A percentile compares a stretch with the other conserved stretches of the same genome.
phyloP scores from a whole-genome alignment of 176 grass and related monocot genomes.

The Cenchrus fungigraminus region DNA sequence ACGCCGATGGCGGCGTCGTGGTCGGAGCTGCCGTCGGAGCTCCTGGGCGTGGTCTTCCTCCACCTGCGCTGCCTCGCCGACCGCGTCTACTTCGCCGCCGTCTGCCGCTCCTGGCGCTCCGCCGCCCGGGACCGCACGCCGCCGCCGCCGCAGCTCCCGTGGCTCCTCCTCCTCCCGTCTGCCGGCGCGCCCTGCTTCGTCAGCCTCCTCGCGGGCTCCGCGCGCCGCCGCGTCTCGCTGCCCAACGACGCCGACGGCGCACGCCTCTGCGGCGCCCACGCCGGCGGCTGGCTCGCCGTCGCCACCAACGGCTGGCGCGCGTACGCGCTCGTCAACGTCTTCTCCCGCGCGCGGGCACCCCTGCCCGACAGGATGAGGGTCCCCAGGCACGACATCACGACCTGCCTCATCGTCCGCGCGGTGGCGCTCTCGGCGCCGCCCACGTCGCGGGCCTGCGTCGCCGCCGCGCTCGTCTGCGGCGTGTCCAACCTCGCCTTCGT shows the following conservation, averaged over 20 bases:
- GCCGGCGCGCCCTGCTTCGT: not conserved
- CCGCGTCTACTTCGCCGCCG: not conserved
- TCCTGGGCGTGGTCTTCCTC: not conserved
- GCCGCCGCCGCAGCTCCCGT: not conserved
- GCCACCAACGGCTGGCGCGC: constrained; percentile 1
- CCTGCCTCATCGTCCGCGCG: not conserved
- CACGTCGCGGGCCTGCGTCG: not conserved
- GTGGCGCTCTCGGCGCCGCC: constrained; percentile 29
- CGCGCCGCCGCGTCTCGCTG: not conserved
- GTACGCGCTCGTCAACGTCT: constrained; percentile 18
- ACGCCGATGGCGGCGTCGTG: not conserved
- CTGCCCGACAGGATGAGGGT: constrained; percentile 30
- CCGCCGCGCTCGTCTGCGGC: not conserved
- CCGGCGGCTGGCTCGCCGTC: constrained; percentile 33
- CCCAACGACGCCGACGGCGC: not conserved
- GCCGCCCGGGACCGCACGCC: not conserved
- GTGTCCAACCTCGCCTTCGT: constrained; percentile 12
- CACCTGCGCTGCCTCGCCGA: constrained; percentile 9
- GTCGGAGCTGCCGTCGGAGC: not conserved
- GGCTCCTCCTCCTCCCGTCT: not conserved
- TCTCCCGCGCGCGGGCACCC: not conserved
- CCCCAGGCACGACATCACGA: not conserved
- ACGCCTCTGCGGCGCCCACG: constrained; percentile 20
- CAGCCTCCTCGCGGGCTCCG: not conserved
- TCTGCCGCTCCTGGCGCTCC: not conserved